These are phyloP conservation scores for Ophiostoma montium DNA, from an alignment of 2,329 filamentous ascomycete genomes.

Conservation along the genomic window DNA sequence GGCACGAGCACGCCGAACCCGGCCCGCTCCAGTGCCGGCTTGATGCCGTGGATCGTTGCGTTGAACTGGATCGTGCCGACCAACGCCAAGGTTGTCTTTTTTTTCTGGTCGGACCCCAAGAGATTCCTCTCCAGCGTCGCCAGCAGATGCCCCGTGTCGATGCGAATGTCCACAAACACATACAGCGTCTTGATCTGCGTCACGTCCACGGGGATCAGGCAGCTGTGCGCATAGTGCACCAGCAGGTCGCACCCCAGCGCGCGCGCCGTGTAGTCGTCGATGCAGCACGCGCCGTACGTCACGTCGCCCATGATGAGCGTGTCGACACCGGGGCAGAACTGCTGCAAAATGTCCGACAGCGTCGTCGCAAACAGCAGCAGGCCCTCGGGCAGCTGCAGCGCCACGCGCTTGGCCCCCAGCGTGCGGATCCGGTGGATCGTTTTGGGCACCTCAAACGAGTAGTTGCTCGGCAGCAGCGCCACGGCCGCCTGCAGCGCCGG, in stretches of 20 bases:
- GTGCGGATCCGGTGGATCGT: constrained; percentile 88
- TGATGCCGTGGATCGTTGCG: constrained; percentile 80
- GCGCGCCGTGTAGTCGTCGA: constrained; percentile 93
- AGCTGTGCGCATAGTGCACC: constrained; percentile 95
- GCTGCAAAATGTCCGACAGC: constrained; percentile 87
- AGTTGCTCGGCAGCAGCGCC: constrained; percentile 78
- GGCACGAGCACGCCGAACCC: constrained; percentile 80
- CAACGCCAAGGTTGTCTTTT: constrained; percentile 78
- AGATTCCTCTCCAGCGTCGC: constrained; percentile 78
- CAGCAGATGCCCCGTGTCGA: constrained; percentile 77
- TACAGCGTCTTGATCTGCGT: constrained; percentile 96
- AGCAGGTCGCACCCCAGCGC: constrained; percentile 88
- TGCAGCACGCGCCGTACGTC: constrained; percentile 96
- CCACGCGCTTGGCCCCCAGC: constrained; percentile 65
- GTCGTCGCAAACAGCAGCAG: constrained; percentile 92
- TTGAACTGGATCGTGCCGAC: constrained; percentile 99
- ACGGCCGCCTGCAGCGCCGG: constrained; percentile 78
- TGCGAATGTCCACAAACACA: constrained; percentile 95
- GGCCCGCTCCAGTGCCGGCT: constrained; percentile 60
- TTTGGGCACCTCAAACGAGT: constrained; percentile 97
- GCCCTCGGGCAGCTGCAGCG: constrained; percentile 94
- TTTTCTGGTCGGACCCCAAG: constrained; percentile 69
- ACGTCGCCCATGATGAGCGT: constrained; percentile 99
- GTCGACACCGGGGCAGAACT: constrained; percentile 83
- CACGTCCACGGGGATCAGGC: constrained; percentile 87